phyloP scores from a whole-genome alignment of 192 early-diverging fungal species.

The Coemansia sp. region DNA sequence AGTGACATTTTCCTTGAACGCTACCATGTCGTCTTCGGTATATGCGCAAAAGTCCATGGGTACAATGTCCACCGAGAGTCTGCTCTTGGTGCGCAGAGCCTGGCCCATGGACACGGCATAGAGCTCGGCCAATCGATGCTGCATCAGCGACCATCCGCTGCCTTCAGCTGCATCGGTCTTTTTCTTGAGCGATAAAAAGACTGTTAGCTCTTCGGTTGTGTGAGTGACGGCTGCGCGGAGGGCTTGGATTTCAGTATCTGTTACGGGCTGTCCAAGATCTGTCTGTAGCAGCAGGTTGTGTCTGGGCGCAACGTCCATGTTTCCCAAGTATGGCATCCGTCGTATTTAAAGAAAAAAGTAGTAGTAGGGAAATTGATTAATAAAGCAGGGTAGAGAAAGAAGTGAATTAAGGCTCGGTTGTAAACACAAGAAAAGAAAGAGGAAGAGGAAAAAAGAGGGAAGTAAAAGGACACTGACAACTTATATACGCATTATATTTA shows the following conservation, averaged over 20 bases:
- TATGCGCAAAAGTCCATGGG: conserved; percentile 48
- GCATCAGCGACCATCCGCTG: conserved; percentile 46
- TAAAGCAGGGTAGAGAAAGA: too few relatives aligned
- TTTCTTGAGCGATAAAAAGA: conserved; percentile 27
- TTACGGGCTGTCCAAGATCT: conserved; percentile 15
- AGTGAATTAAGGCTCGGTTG: too few relatives aligned
- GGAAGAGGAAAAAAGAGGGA: not conserved
- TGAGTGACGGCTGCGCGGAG: conserved; percentile 23
- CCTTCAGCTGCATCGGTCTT: not conserved
- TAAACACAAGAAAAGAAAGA: conserved; percentile 1
- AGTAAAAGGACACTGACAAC: not conserved
- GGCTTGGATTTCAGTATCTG: conserved; percentile 15
- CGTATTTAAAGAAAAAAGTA: not conserved
- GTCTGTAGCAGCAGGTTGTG: conserved; percentile 32
- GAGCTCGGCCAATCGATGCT: conserved; percentile 46
- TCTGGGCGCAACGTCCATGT: conserved; percentile 19
- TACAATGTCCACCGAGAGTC: conserved; percentile 24
- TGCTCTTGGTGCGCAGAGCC: conserved; percentile 13
- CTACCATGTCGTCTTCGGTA: conserved; percentile 37
- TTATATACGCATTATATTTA: too few relatives aligned
- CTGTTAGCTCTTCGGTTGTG: conserved; percentile 32
- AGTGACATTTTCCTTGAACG: conserved; percentile 17
- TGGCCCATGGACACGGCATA: conserved; percentile 28
- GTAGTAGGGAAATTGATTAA: not conserved
- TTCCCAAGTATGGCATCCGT: conserved; percentile 3